These are phyloP conservation scores for Talaromyces ruber DNA, from an alignment of 495 filamentous ascomycete species.

Conservation along the genomic window DNA sequence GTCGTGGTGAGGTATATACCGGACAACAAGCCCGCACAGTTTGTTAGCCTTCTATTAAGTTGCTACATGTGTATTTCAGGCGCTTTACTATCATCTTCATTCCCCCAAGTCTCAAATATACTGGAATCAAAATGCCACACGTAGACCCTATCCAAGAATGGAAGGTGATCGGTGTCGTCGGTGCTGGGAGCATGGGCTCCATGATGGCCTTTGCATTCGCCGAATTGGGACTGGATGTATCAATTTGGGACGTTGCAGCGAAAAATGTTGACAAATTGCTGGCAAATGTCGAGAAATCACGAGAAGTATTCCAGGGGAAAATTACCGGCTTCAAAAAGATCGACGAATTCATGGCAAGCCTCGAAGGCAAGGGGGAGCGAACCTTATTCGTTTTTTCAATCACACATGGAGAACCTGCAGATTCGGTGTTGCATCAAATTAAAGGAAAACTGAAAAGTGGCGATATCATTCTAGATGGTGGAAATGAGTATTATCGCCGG, in stretches of 20 bases:
- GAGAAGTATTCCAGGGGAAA: conserved; percentile 18
- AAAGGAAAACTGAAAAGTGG: conserved; percentile 46
- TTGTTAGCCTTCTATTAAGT: too few species aligned
- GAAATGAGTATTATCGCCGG: conserved; percentile 63
- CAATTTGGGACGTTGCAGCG: conserved; percentile 47
- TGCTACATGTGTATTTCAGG: too few species aligned
- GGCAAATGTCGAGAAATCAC: conserved; percentile 10
- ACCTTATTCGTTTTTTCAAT: conserved; percentile 58
- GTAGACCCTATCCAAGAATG: conserved; percentile 16
- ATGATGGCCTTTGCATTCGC: conserved; percentile 59
- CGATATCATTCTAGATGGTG: conserved; percentile 65
- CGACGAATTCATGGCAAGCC: conserved; percentile 29
- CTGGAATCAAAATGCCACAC: not conserved
- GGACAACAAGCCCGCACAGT: not conserved
- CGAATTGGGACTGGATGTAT: conserved; percentile 52
- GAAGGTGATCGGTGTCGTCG: conserved; percentile 51
- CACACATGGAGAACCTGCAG: conserved; percentile 60
- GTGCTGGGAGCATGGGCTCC: conserved; percentile 58
- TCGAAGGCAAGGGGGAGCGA: conserved; percentile 24
- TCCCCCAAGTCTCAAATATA: too few species aligned
- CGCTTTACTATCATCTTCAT: too few species aligned
- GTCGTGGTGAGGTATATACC: not conserved
- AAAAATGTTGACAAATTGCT: conserved; percentile 37
- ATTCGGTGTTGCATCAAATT: conserved; percentile 53
- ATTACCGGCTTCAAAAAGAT: conserved; percentile 27